Evolutionary conservation across 306 rosid genomes (phyloP).

Genomic region (Rosa lucieae): DNA sequence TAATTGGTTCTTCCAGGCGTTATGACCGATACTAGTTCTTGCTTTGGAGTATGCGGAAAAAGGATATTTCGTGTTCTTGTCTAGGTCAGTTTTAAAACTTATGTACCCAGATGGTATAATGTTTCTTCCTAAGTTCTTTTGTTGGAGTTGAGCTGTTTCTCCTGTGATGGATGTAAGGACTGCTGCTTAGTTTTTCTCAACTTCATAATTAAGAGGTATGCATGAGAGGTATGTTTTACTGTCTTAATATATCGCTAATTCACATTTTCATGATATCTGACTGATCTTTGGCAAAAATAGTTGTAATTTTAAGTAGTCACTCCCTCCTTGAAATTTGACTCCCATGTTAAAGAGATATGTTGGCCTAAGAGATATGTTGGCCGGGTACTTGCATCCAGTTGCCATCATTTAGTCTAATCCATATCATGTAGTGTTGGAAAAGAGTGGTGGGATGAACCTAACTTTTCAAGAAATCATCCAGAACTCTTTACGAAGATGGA

Average conservation of each 20-base stretch:
- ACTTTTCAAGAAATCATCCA: not conserved
- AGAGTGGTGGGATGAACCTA: conserved; percentile 5
- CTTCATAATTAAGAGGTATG: conserved; percentile 48
- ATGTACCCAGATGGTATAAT: conserved; percentile 39
- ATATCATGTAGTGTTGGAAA: not conserved
- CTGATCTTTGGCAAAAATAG: conserved; percentile 24
- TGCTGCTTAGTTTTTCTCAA: conserved; percentile 52
- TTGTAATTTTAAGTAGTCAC: conserved; percentile 17
- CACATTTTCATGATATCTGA: conserved; percentile 32
- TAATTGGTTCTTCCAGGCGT: conserved; percentile 53
- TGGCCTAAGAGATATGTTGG: not conserved
- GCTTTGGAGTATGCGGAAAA: conserved; percentile 26
- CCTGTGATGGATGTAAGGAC: conserved; percentile 40
- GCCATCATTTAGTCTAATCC: conserved; percentile 7
- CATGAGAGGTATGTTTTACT: conserved; percentile 44
- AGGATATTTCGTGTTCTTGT: conserved; percentile 36
- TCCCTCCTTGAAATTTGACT: not conserved
- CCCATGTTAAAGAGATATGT: not conserved
- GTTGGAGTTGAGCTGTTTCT: conserved; percentile 40
- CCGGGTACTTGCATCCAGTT: not conserved
- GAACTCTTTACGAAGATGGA: not conserved
- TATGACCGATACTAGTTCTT: conserved; percentile 65
- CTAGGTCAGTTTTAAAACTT: conserved; percentile 47
- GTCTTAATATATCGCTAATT: conserved; percentile 6
- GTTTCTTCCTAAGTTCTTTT: conserved; percentile 22